These are phyloP conservation scores for Leccinellum rugosiceps DNA, from an alignment of 768 basidiomycete genomes.

Conservation along the genomic window DNA sequence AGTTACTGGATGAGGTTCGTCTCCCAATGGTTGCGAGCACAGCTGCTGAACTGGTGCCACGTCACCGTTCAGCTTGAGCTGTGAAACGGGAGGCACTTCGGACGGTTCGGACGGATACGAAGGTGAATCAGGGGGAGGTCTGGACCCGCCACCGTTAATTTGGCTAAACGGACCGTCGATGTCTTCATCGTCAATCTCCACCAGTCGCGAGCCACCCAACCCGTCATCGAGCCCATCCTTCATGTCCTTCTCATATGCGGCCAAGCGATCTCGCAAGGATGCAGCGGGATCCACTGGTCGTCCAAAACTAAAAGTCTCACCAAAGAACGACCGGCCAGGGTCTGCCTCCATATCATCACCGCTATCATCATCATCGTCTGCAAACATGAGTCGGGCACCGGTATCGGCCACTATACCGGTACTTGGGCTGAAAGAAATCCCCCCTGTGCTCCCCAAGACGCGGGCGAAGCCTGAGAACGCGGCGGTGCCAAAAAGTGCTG, in stretches of 20 bases:
- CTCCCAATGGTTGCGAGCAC: constrained; percentile 48
- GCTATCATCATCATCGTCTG: constrained; percentile 59
- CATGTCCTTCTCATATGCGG: constrained; percentile 57
- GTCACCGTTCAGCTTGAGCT: constrained; percentile 46
- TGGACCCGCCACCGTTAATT: constrained; percentile 33
- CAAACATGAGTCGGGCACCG: constrained; percentile 57
- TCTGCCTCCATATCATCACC: constrained; percentile 45
- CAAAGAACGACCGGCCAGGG: constrained; percentile 44
- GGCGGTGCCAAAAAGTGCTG: constrained; percentile 33
- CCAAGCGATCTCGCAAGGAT: constrained; percentile 57
- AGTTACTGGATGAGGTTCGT: constrained; percentile 50
- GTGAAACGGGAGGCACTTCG: constrained; percentile 48
- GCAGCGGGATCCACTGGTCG: constrained; percentile 52
- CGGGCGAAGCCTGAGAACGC: constrained; percentile 50
- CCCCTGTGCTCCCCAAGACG: constrained; percentile 53
- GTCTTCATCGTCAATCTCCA: constrained; percentile 36
- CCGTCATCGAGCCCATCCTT: constrained; percentile 33
- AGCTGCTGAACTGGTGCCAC: constrained; percentile 47
- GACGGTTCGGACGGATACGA: constrained; percentile 31
- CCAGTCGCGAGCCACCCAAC: constrained; percentile 20
- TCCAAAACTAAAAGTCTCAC: constrained; percentile 42
- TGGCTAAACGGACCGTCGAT: constrained; percentile 27
- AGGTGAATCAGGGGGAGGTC: constrained; percentile 26
- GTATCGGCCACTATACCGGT: constrained; percentile 48
- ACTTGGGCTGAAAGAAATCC: constrained; percentile 64